Conservation (phyloP, 257 asterid species). For the Nicotiana noctiflora region DNA sequence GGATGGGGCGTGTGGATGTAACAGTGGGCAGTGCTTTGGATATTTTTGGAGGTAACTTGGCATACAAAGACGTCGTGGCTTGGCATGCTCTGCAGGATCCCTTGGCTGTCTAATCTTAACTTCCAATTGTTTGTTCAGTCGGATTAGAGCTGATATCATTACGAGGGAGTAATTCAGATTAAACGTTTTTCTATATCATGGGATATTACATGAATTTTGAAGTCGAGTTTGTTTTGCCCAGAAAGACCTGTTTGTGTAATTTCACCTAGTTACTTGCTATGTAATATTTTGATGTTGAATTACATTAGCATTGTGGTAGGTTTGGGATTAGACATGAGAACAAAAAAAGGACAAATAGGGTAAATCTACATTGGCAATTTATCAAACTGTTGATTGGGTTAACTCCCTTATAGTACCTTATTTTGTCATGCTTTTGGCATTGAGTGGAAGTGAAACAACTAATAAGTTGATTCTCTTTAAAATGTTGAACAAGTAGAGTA, state of each 20-base stretch:
- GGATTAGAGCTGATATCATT: neutral
- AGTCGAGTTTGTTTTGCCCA: neutral
- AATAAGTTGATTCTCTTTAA: neutral
- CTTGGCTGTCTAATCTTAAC: conserved; percentile 23
- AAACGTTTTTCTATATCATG: too few relatives aligned
- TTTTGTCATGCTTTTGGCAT: too few relatives aligned
- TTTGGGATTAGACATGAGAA: neutral
- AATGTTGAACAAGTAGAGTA: neutral
- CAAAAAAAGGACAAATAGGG: neutral
- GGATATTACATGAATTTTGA: neutral
- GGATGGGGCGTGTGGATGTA: conserved; percentile 77
- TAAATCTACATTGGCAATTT: neutral
- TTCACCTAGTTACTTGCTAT: neutral
- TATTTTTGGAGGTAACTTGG: conserved; percentile 80
- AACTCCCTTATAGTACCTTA: too few relatives aligned
- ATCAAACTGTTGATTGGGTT: too few relatives aligned
- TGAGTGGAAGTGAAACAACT: neutral
- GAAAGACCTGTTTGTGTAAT: neutral
- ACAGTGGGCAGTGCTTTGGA: conserved; percentile 96
- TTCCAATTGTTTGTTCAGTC: neutral
- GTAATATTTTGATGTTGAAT: neutral
- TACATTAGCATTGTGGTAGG: neutral
- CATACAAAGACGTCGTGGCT: conserved; percentile 76
- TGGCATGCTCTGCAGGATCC: conserved; percentile 79
- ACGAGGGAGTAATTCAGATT: too few relatives aligned